Base-by-base conservation (phyloP, 2,329 filamentous ascomycete species). In the Penicillium brevicompactum region DNA sequence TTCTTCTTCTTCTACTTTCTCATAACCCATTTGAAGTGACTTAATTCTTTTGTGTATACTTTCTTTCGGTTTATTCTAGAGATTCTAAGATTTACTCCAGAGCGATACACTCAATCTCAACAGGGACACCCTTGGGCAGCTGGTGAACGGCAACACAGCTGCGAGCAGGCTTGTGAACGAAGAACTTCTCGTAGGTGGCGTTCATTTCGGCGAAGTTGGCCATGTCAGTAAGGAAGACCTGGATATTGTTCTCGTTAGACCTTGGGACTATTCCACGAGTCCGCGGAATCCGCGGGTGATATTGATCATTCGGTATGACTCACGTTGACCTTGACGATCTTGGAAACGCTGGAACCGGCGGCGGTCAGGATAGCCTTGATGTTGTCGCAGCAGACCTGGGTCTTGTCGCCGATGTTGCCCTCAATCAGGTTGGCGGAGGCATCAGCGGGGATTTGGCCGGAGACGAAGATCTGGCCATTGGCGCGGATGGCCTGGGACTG, bases 141-240 rank as follows among this genome's bases (percentile, higher is more conserved):
- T 85, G 78, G 70, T 82, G 79, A 54, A 86, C 84, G 3, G 84
- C 84, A 48, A 87, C 83, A 71, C 84, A 87, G 73, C 82, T 84
- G 49, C 84, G 75, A 18, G 84, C 83, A 16, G 84, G 84, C 78
- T 85, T 86, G 70, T 86, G 83, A 24, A 70, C 66, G 76, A 90
- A 91, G 78, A 86, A 88, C 73, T 87, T 84, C 69, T 82, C 83
- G 68, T 90, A 91, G 46, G 87, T 82, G 65, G 82, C 82, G 74
- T 91, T 92, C 86, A 91, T 90, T 71, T 87, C 84, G 47, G 84
- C 87, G 71, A 97, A 97, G 77, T 94, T 83, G 60, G 82, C 84
- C 93, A 97, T 97, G 76, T 95, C 89, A 48, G 89, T 88, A 59
- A 97, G 79, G 83, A 97, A 97, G 71, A 96, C 88, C 76, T 78